These are phyloP conservation scores for Pelargonium australe DNA, from an alignment of 441 rosid species.

Conservation along the genomic window DNA sequence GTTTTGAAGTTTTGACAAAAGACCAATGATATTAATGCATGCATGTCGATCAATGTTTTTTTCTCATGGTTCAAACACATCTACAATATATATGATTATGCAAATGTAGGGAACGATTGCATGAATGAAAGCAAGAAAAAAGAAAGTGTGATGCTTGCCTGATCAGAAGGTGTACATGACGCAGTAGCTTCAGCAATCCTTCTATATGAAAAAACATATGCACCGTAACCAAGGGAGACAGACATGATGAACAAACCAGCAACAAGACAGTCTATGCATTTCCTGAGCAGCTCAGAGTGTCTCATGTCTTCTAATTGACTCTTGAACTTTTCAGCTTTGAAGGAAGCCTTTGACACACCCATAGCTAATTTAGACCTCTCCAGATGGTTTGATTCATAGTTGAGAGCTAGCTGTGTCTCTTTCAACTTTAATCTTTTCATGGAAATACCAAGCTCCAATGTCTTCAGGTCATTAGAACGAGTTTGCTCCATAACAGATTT, in stretches of 20 bases:
- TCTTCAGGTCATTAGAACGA: slow-evolving; percentile 73
- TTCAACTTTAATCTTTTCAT: slow-evolving; percentile 48
- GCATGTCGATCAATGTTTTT: too few relatives aligned
- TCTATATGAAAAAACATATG: slow-evolving; percentile 54
- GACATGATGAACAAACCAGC: slow-evolving; percentile 65
- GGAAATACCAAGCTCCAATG: slow-evolving; percentile 50
- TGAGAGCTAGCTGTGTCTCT: slow-evolving; percentile 47
- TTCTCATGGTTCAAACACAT: too few relatives aligned
- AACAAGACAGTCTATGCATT: slow-evolving; percentile 67
- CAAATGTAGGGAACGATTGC: background rate
- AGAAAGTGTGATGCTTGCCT: slow-evolving; percentile 27
- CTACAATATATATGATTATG: background rate
- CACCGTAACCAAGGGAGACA: slow-evolving; percentile 48
- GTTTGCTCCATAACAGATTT: slow-evolving; percentile 54
- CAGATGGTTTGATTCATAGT: slow-evolving; percentile 48
- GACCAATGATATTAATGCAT: too few relatives aligned
- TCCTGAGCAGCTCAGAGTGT: slow-evolving; percentile 59
- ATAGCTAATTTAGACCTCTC: slow-evolving; percentile 57
- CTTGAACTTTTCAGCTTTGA: slow-evolving; percentile 68
- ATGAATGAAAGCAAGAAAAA: slow-evolving; percentile 9
- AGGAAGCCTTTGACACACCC: slow-evolving; percentile 61
- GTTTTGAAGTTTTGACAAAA: too few relatives aligned
- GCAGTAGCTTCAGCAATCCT: slow-evolving; percentile 68
- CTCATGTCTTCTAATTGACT: slow-evolving; percentile 58
- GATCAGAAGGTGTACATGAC: slow-evolving; percentile 39